Conservation (phyloP, 352 stramenopile species). For the Thraustotheca clavata region DNA sequence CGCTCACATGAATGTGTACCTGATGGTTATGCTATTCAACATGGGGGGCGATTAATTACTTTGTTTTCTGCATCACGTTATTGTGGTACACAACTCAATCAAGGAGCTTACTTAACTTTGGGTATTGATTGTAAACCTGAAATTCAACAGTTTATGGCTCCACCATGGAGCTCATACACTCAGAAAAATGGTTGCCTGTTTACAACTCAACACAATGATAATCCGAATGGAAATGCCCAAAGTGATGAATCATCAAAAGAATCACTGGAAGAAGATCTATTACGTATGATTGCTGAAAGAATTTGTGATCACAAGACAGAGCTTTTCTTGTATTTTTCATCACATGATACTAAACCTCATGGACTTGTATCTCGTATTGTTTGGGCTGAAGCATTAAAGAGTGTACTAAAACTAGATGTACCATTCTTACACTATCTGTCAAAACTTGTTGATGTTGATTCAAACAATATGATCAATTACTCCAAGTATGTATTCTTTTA, state of each 20-base stretch:
- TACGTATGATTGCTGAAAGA: constrained; percentile 45
- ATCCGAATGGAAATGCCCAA: constrained; percentile 73
- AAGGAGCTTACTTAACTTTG: constrained; percentile 45
- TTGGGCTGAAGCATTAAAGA: constrained; percentile 38
- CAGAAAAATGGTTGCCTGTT: no score
- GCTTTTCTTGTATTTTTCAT: constrained; percentile 49
- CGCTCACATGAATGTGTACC: constrained; percentile 55
- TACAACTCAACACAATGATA: no score
- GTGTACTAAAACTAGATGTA: constrained; percentile 42
- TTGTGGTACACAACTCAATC: constrained; percentile 38
- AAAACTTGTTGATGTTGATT: constrained; percentile 34
- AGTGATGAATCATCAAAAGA: constrained; percentile 52
- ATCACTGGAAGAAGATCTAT: constrained; percentile 28
- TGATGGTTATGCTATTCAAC: constrained; percentile 38
- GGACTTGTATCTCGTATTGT: constrained; percentile 30
- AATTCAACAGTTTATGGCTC: constrained; percentile 50
- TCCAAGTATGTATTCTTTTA: constrained; percentile 26
- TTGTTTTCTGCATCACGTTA: constrained; percentile 49
- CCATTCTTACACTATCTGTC: constrained; percentile 37
- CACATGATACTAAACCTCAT: constrained; percentile 30
- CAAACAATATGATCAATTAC: constrained; percentile 42
- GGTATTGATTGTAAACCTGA: constrained; percentile 38
- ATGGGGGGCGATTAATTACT: constrained; percentile 36
- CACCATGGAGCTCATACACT: constrained; percentile 6
- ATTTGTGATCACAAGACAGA: constrained; percentile 41